Evolutionary conservation across 371 early-diverging fungal genomes (phyloP).

Genomic region (Nematocida parisii): DNA sequence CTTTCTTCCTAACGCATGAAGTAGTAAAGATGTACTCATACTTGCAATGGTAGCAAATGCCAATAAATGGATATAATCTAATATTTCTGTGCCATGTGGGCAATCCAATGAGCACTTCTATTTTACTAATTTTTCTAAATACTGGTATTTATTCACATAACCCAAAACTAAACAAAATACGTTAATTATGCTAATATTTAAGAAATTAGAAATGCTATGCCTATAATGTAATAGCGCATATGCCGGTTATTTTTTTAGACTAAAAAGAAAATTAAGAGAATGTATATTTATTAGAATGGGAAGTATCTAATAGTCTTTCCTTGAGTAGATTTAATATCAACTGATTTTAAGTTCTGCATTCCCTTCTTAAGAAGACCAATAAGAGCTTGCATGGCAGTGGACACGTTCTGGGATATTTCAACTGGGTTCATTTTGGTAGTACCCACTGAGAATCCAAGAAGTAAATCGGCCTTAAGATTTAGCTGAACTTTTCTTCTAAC

Average conservation of each 20-base stretch:
- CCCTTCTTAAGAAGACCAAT: constrained; percentile 94
- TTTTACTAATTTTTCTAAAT: too few relatives aligned
- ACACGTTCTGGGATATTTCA: constrained; percentile 88
- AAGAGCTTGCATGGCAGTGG: constrained; percentile 91
- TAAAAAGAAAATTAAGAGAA: not conserved
- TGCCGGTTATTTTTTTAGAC: too few relatives aligned
- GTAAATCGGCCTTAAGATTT: constrained; percentile 95
- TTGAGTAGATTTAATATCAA: constrained; percentile 94
- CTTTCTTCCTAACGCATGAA: constrained; percentile 30
- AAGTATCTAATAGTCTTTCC: constrained; percentile 75
- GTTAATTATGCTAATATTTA: too few relatives aligned
- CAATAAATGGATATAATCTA: not conserved
- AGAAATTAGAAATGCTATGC: too few relatives aligned
- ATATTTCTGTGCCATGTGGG: too few relatives aligned
- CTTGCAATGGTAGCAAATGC: constrained; percentile 36
- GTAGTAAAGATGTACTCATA: constrained; percentile 36
- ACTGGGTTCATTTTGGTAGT: constrained; percentile 89
- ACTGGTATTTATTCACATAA: too few relatives aligned
- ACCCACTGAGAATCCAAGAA: constrained; percentile 93
- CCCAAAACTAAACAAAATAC: too few relatives aligned
- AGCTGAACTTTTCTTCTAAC: constrained; percentile 95
- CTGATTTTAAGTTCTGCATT: constrained; percentile 96
- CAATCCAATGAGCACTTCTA: too few relatives aligned
- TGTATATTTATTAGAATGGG: constrained; percentile 31
- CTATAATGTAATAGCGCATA: too few relatives aligned